Evolutionary conservation across 139 green algal genomes (phyloP).

Genomic region (Chlorella sp.): DNA sequence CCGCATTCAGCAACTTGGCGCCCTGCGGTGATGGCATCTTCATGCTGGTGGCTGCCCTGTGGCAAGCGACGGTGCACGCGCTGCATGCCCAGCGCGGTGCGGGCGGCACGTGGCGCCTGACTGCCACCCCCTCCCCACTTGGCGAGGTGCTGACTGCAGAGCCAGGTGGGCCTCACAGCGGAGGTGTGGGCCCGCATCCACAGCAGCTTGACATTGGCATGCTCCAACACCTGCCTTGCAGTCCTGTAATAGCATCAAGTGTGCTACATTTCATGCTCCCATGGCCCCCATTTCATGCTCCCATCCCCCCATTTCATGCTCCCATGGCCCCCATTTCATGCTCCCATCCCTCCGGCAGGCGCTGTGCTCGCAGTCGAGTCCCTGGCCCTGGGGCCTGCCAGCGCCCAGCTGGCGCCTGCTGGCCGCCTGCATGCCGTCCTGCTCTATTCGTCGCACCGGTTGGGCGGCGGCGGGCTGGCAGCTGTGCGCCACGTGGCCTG

Average conservation of each 20-base stretch:
- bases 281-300: neutral
- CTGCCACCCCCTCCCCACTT: neutral
- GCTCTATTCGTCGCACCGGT: neutral
- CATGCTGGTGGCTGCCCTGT: neutral
- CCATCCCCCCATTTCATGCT: neutral
- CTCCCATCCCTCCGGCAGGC: neutral
- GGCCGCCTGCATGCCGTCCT: neutral
- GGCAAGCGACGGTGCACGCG: conserved; percentile 4
- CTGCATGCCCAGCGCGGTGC: neutral
- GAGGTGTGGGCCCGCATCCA: neutral
- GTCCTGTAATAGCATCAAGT: neutral
- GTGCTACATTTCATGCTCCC: too few species aligned
- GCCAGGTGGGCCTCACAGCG: neutral
- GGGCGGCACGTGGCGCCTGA: neutral
- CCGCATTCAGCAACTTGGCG: conserved; percentile 10
- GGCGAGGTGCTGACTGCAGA: conserved; percentile 1
- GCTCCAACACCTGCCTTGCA: neutral
- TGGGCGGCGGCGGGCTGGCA: neutral
- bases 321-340: neutral
- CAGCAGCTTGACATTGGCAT: neutral
- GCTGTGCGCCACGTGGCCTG: neutral
- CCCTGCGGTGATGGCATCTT: neutral
- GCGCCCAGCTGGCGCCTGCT: neutral
- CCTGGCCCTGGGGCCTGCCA: conserved; percentile 3
- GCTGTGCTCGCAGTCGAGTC: neutral